Evolutionary conservation across 495 filamentous ascomycete species (phyloP), one percentile per base, ranked within the genome.

Genomic region (Penicillium fimorum): DNA sequence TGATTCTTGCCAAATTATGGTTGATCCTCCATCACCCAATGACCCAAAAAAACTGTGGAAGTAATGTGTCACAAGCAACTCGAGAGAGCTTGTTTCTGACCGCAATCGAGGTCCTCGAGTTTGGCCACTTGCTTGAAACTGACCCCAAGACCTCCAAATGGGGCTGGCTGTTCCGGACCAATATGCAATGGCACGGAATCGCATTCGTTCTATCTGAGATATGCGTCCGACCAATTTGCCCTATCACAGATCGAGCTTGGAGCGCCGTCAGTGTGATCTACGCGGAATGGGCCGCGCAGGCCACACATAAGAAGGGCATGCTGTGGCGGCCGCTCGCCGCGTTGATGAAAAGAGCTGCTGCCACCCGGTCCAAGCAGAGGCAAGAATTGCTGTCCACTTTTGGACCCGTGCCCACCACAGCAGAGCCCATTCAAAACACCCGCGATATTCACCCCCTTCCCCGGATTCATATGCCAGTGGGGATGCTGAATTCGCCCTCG

Each of bases 161-260:
- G 84, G 79, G 85, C 20, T 95, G 90, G 90, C 78, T 93, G 9
- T 91, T 91, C 74, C 80, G 85, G 57, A 91, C 87, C 4, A 92
- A 92, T 64, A 85, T 86, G 32, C 88, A 92, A 60, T 90, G 87
- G 85, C 88, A 93, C 54, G 88, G 90, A n/a, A 77, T 93, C 2
- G 87, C 87, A 3, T 91, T 88, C 58, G 77, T 73, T 32, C 70
- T 96, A 7, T 72, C 89, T 1, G 93, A 97, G 62, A 78, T 95
- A 4, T 87, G 87, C 62, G 82, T 87, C 24, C 84, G 90, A 22
- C 84, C 87, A 18, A 81, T 78, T 33, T 79, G 85, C 46, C 84
- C 85, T 60, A 53, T 87, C 12, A 88, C 89, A 2, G 88, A 96
- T 51, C 82, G 92, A 4, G 91, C 88, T 2, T 97, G 93, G 93